phyloP scores from a whole-genome alignment of 331 rosid genomes.

The Prunus yedoensis region DNA sequence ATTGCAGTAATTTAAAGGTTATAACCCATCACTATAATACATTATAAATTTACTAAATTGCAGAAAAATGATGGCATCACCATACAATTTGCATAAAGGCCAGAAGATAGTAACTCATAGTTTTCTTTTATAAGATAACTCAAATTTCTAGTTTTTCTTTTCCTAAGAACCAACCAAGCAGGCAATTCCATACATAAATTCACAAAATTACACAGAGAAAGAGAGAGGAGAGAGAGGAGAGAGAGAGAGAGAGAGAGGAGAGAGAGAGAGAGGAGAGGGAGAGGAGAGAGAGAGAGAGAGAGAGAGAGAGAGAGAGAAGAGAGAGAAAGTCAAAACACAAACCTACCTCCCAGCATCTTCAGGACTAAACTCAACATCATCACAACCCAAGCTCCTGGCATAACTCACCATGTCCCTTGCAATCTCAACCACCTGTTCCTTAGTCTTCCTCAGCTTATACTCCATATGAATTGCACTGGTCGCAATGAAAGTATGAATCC shows the following conservation, averaged over 20 bases:
- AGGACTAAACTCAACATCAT: slow-evolving; percentile 91
- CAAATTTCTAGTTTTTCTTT: not conserved
- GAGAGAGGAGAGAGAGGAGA: too few relatives aligned
- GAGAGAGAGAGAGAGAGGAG: too few relatives aligned
- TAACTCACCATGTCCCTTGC: slow-evolving; percentile 76
- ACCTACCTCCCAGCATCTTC: slow-evolving; percentile 96
- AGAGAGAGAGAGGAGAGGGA: too few relatives aligned
- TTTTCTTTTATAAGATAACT: not conserved
- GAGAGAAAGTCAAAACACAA: not conserved
- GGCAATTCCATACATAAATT: not conserved
- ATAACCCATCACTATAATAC: not conserved
- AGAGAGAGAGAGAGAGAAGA: not conserved
- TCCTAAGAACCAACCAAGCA: not conserved
- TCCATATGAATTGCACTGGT: slow-evolving; percentile 92
- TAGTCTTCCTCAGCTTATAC: slow-evolving; percentile 70
- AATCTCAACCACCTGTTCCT: slow-evolving; percentile 62
- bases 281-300: too few relatives aligned
- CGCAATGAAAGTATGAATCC: slow-evolving; percentile 90
- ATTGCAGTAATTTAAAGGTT: not conserved
- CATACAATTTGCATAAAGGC: not conserved
- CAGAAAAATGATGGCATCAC: not conserved
- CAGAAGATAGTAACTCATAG: not conserved
- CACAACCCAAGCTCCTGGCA: slow-evolving; percentile 84
- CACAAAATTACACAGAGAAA: not conserved
- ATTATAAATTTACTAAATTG: not conserved